These are phyloP conservation scores for Diaporthe sp. DNA, from an alignment of 2,329 filamentous ascomycete genomes.

Conservation along the genomic window DNA sequence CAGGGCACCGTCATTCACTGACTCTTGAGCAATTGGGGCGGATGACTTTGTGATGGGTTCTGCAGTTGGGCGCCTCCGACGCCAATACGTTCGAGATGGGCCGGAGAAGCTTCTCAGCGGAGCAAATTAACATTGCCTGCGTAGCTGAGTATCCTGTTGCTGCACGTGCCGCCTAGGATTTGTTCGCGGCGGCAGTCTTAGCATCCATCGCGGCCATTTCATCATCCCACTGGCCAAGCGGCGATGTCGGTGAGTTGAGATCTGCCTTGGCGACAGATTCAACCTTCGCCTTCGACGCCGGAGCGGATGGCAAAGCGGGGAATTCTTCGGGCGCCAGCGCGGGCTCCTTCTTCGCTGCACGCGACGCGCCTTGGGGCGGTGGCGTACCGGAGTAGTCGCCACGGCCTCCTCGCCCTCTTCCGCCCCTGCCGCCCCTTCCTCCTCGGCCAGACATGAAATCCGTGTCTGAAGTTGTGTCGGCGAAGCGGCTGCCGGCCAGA, in stretches of 20 bases:
- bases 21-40: not conserved
- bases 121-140: not conserved
- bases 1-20: not conserved
- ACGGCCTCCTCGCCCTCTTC: slow-evolving; percentile 52
- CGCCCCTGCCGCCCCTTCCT: slow-evolving; percentile 47
- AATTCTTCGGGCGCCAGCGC: slow-evolving; percentile 56
- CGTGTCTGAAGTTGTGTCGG: slow-evolving; percentile 49
- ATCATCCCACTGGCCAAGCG: slow-evolving; percentile 68
- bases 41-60: not conserved
- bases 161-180: not conserved
- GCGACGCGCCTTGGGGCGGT: slow-evolving; percentile 3
- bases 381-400: slow-evolving; percentile 41
- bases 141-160: not conserved
- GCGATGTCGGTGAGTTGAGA: slow-evolving; percentile 52
- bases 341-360: slow-evolving; percentile 47
- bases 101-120: not conserved
- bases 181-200: slow-evolving; percentile 42
- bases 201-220: slow-evolving; percentile 68
- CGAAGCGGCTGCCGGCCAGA: slow-evolving; percentile 60
- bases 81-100: not conserved
- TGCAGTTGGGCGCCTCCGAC: not conserved
- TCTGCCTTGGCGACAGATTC: slow-evolving; percentile 43
- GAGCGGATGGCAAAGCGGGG: slow-evolving; percentile 54
- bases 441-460: slow-evolving; percentile 51
- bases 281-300: slow-evolving; percentile 38